Evolutionary conservation across 2,329 filamentous ascomycete species (phyloP).

Genomic region (Parafenestella ontariensis): DNA sequence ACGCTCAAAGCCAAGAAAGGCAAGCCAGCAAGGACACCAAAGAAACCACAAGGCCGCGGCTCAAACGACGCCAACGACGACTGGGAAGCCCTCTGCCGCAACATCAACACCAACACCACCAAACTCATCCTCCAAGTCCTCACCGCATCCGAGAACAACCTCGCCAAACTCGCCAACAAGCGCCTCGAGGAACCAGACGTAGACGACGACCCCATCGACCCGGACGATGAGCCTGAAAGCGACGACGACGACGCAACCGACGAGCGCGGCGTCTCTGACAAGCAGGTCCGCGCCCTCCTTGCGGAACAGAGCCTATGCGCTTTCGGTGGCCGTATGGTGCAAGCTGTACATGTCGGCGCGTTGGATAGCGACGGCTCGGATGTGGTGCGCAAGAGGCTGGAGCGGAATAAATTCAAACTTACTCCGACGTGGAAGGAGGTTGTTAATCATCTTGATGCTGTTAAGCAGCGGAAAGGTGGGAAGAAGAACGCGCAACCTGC

Average conservation of each 20-base stretch:
- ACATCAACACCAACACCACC: conserved; percentile 69
- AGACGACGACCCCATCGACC: conserved; percentile 75
- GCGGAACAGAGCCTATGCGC: conserved; percentile 88
- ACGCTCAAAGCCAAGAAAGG: conserved; percentile 65
- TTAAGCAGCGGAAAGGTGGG: conserved; percentile 54
- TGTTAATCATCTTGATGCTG: conserved; percentile 74
- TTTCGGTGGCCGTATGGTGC: conserved; percentile 81
- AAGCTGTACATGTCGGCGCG: conserved; percentile 77
- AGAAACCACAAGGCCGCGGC: conserved; percentile 30
- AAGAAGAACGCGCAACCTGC: conserved; percentile 20
- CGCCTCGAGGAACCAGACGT: conserved; percentile 58
- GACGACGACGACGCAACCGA: conserved; percentile 62
- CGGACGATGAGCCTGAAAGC: conserved; percentile 67
- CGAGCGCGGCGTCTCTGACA: conserved; percentile 55
- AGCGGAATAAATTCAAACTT: conserved; percentile 79
- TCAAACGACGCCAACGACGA: conserved; percentile 53
- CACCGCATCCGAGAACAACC: conserved; percentile 75
- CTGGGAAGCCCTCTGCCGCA: conserved; percentile 68
- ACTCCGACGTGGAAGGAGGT: conserved; percentile 88
- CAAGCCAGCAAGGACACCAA: conserved; percentile 40
- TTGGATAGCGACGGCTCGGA: conserved; percentile 65
- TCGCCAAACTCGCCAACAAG: conserved; percentile 44
- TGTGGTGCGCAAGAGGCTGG: conserved; percentile 71
- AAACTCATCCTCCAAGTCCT: conserved; percentile 78
- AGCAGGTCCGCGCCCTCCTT: conserved; percentile 71